phyloP scores from a whole-genome alignment of 2,329 filamentous ascomycete species.

The Penicillium sumatraense region DNA sequence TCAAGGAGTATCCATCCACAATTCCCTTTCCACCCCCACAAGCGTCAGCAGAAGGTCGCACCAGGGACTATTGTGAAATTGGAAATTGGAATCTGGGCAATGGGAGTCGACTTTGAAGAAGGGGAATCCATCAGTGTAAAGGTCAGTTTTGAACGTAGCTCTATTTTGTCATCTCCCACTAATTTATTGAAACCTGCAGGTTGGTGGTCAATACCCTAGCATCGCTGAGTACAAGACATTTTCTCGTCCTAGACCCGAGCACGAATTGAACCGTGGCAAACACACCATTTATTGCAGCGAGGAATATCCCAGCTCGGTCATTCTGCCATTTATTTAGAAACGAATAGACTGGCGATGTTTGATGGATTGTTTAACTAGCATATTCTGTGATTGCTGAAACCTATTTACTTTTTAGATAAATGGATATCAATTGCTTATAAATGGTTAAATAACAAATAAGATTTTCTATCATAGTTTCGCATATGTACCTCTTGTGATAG shows the following conservation, averaged over 20 bases:
- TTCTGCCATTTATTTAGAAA: slow-evolving; percentile 40
- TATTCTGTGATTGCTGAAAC: too few species aligned
- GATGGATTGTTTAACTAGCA: too few species aligned
- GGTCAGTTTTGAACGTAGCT: slow-evolving; percentile 8
- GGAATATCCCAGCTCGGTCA: slow-evolving; percentile 43
- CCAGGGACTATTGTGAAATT: slow-evolving; percentile 21
- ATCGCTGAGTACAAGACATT: slow-evolving; percentile 48
- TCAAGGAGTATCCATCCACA: slow-evolving; percentile 36
- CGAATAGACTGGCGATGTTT: background rate
- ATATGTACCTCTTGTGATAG: too few species aligned
- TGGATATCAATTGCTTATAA: too few species aligned
- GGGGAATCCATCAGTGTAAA: slow-evolving; percentile 23
- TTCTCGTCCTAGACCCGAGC: slow-evolving; percentile 43
- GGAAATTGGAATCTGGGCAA: slow-evolving; percentile 10
- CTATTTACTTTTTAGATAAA: too few species aligned
- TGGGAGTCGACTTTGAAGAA: slow-evolving; percentile 5
- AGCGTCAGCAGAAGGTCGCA: slow-evolving; percentile 44
- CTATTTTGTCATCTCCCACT: background rate
- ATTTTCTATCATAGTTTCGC: too few species aligned
- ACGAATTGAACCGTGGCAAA: slow-evolving; percentile 47
- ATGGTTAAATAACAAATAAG: too few species aligned
- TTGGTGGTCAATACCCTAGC: slow-evolving; percentile 40
- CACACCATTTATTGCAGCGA: slow-evolving; percentile 46
- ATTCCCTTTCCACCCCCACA: slow-evolving; percentile 46
- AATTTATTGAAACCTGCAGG: slow-evolving; percentile 14